A percentile compares a stretch with the other conserved stretches of the same genome.
phyloP scores from a whole-genome alignment of 352 stramenopile species.

The Stramenopiles sp. region DNA sequence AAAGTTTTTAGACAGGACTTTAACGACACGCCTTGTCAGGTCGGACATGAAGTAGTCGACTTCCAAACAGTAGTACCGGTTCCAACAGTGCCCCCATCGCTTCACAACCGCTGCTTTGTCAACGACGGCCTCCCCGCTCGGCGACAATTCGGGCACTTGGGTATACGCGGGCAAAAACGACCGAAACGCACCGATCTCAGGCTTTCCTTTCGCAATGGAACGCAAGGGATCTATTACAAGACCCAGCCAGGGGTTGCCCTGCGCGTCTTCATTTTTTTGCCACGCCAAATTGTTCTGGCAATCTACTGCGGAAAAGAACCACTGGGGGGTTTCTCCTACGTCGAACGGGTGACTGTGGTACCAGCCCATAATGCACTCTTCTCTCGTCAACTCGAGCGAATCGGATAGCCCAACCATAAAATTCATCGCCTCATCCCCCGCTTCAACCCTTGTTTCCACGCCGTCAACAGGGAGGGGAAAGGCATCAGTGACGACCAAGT shows the following conservation, averaged over 20 bases:
- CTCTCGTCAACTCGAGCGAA: slow-evolving; percentile 56
- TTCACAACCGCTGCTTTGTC: slow-evolving; percentile 76
- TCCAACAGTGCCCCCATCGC: slow-evolving; percentile 84
- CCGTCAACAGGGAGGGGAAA: slow-evolving; percentile 93
- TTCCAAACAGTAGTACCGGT: slow-evolving; percentile 77
- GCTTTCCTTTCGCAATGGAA: slow-evolving; percentile 66
- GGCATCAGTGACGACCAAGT: slow-evolving; percentile 88
- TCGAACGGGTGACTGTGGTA: slow-evolving; percentile 99
- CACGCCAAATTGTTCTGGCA: slow-evolving; percentile 91
- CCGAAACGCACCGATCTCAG: slow-evolving; percentile 88
- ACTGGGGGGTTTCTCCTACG: slow-evolving; percentile 70
- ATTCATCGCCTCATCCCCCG: slow-evolving; percentile 86
- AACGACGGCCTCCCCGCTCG: slow-evolving; percentile 73
- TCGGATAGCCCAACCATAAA: slow-evolving; percentile 97
- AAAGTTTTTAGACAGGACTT: slow-evolving; percentile 72
- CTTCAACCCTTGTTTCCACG: slow-evolving; percentile 45
- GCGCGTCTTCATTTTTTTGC: slow-evolving; percentile 92
- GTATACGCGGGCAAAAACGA: slow-evolving; percentile 90
- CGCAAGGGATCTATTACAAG: slow-evolving; percentile 93
- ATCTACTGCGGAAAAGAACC: slow-evolving; percentile 90
- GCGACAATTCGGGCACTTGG: slow-evolving; percentile 70
- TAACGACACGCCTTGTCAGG: slow-evolving; percentile 65
- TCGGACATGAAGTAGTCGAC: slow-evolving; percentile 92
- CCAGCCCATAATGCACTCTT: slow-evolving; percentile 97
- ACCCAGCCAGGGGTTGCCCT: slow-evolving; percentile 84